phyloP scores from a whole-genome alignment of 1,284 basidiomycete species.

The Thelephora terrestris region DNA sequence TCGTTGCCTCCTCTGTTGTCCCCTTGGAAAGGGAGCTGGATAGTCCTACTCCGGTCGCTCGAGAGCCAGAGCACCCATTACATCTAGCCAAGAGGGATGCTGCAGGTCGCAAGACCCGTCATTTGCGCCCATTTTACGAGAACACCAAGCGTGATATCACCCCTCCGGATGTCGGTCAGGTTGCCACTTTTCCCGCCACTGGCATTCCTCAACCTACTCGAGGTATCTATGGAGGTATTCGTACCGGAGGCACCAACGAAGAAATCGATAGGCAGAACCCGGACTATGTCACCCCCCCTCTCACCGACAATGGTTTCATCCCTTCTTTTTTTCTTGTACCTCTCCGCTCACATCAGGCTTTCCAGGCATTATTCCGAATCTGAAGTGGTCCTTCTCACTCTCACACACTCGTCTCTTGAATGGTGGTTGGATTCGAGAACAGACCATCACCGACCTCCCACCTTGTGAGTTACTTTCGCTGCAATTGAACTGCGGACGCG shows the following conservation, averaged over 20 bases:
- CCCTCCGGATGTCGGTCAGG: constrained; percentile 17
- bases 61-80: constrained; percentile 5
- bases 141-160: constrained; percentile 14
- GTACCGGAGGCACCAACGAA: constrained; percentile 15
- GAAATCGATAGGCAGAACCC: constrained; percentile 17
- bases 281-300: constrained; percentile 19
- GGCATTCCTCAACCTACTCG: constrained; percentile 20
- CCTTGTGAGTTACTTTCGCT: constrained; percentile 12
- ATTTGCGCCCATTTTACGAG: constrained; percentile 13
- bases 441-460: constrained; percentile 19
- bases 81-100: constrained; percentile 15
- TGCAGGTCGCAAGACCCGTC: constrained; percentile 13
- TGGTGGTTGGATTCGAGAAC: constrained; percentile 21
- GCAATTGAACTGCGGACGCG: constrained; percentile 1
- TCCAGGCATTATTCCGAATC: constrained; percentile 17
- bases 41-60: no score
- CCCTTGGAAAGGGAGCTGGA: no score
- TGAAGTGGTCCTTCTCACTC: constrained; percentile 20
- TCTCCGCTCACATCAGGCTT: constrained; percentile 5
- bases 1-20: no score
- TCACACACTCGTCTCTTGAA: constrained; percentile 19
- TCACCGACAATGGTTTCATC: constrained; percentile 15
- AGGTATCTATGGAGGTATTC: constrained; percentile 20
- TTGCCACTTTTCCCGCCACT: constrained; percentile 15
- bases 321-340: not conserved